Percentiles rank a stretch among this genome's conserved stretches.
Conservation (phyloP, 805 yeast species). For the Candida odintsovae region DNA sequence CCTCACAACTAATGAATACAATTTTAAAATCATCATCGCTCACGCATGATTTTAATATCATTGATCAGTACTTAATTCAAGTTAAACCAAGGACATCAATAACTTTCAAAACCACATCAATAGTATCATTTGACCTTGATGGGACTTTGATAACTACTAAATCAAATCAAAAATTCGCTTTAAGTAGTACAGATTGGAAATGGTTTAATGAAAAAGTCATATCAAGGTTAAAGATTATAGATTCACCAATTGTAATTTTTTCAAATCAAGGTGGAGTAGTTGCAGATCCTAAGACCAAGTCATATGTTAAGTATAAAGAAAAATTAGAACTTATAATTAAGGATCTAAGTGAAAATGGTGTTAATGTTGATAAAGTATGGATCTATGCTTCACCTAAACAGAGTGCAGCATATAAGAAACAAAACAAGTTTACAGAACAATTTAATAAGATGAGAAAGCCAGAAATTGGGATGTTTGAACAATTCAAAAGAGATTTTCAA, state of each 20-base stretch:
- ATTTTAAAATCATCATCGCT: neutral
- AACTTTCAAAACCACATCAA: neutral
- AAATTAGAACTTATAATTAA: constrained; percentile 36
- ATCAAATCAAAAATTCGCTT: constrained; percentile 54
- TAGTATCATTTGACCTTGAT: constrained; percentile 69
- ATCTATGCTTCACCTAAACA: constrained; percentile 62
- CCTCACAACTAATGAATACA: neutral
- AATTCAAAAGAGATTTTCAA: constrained; percentile 36
- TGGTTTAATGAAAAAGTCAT: constrained; percentile 41
- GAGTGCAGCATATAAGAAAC: constrained; percentile 28
- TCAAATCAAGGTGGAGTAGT: constrained; percentile 80
- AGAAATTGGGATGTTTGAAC: constrained; percentile 67
- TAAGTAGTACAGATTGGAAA: constrained; percentile 68
- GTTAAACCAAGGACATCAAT: neutral
- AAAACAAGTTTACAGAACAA: constrained; percentile 4
- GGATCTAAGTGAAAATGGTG: constrained; percentile 24
- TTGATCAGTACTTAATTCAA: neutral
- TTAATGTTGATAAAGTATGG: constrained; percentile 26
- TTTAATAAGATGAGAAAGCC: constrained; percentile 62
- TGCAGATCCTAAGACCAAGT: constrained; percentile 31
- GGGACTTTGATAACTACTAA: constrained; percentile 67
- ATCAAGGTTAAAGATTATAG: constrained; percentile 3
- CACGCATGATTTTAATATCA: neutral
- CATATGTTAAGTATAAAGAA: constrained; percentile 32
- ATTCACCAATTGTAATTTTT: constrained; percentile 53